phyloP scores from a whole-genome alignment of 2,329 filamentous ascomycete genomes.

The Sodiomyces alkalinus region DNA sequence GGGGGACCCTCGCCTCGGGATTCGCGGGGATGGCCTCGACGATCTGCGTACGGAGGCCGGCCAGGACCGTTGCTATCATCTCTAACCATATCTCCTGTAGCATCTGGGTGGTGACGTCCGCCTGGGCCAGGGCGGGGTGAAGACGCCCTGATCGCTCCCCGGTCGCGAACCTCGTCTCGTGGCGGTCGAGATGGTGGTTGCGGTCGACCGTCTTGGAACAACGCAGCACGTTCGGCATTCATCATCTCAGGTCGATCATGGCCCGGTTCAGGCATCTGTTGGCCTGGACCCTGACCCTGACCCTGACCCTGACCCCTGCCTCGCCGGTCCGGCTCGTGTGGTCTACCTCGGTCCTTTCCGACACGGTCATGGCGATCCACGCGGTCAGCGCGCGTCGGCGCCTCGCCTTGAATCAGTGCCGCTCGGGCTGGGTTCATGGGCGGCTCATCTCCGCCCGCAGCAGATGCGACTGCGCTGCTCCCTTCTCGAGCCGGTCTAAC shows the following conservation, averaged over 20 bases:
- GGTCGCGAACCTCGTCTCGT: conserved; percentile 23
- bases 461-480: conserved; percentile 7
- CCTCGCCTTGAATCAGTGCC: conserved; percentile 26
- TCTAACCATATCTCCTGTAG: conserved; percentile 20
- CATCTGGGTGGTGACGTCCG: conserved; percentile 18
- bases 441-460: conserved; percentile 24
- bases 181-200: conserved; percentile 18
- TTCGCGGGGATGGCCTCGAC: conserved; percentile 15
- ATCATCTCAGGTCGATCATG: conserved; percentile 20
- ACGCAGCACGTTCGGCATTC: conserved; percentile 31
- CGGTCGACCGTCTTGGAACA: conserved; percentile 25
- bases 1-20: conserved; percentile 13
- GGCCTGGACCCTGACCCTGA: too few relatives aligned
- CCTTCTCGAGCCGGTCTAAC: conserved; percentile 12
- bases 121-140: conserved; percentile 38
- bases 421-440: conserved; percentile 41
- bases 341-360: conserved; percentile 7
- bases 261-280: conserved; percentile 4
- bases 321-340: conserved; percentile 6
- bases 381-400: conserved; percentile 6
- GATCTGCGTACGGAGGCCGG: conserved; percentile 11
- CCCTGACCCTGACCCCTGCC: too few relatives aligned
- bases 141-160: conserved; percentile 20
- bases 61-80: conserved; percentile 23
- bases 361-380: conserved; percentile 2